phyloP scores from a whole-genome alignment of 2,329 filamentous ascomycete genomes.

The Chlorencoelia australis region DNA sequence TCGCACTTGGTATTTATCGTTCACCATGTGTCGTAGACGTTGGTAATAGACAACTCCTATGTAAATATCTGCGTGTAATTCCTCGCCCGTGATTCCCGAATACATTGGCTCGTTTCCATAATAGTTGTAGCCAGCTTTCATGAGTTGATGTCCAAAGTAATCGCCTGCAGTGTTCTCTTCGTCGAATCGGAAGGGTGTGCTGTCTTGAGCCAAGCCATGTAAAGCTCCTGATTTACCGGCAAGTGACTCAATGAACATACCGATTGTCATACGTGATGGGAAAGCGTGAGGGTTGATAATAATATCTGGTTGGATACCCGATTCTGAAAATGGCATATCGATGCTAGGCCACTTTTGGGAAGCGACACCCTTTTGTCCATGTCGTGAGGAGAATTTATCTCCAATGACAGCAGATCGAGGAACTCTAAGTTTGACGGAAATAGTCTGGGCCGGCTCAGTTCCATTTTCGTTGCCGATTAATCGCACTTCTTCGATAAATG shows the following conservation, averaged over 20 bases:
- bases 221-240: constrained; percentile 91
- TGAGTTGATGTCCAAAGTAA: constrained; percentile 92
- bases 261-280: constrained; percentile 98
- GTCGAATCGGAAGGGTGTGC: constrained; percentile 88
- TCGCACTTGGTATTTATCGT: constrained; percentile 97
- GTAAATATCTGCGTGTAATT: constrained; percentile 91
- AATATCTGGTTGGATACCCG: constrained; percentile 90
- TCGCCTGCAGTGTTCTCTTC: constrained; percentile 87
- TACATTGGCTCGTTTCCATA: constrained; percentile 99
- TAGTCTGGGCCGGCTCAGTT: constrained; percentile 71
- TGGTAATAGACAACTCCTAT: constrained; percentile 98
- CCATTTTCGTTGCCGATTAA: constrained; percentile 79
- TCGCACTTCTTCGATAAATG: constrained; percentile 86
- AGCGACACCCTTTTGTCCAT: constrained; percentile 95
- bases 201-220: constrained; percentile 92
- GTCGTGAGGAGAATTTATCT: constrained; percentile 97
- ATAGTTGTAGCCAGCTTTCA: constrained; percentile 94
- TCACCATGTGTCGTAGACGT: constrained; percentile 96
- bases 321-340: constrained; percentile 96
- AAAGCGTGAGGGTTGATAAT: constrained; percentile 99
- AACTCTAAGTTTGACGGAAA: constrained; percentile 88
- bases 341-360: constrained; percentile 91
- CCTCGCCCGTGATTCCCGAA: constrained; percentile 89
- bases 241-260: constrained; percentile 96
- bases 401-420: constrained; percentile 87